Base-by-base conservation (phyloP, 306 rosid genomes). In the Echinosophora koreensis region DNA sequence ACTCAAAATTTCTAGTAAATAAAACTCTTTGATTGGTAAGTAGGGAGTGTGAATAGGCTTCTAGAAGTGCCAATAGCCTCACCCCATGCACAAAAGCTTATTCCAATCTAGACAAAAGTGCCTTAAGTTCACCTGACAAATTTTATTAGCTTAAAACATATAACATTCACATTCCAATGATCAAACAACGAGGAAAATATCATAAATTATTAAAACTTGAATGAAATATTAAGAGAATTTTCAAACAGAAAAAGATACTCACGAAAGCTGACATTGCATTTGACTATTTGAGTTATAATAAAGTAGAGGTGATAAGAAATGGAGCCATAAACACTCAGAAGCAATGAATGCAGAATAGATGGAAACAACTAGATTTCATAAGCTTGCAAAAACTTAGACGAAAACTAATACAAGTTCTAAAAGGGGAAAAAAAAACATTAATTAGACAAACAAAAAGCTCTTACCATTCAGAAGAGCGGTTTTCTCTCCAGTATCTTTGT, bases 401-500 rank as follows among this genome's bases (percentile, higher is more conserved):
- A 12, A 46, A 70, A 50, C 57, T 52, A 39, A 65, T 30, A 17
- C 15, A 67, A 63, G 10, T 68, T 74, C 46, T 74, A 55, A 32
- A 51, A 68, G 12, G 55, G 39, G 50, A 32, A 60, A 62, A 73
- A 42, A 15, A 42, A 52, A 57, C n/a, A 35, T n/a, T 34, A 18
- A 18, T 59, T 66, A 17, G 49, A 58, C 39, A 5, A 46, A 77
- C 74, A 63, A 52, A 46, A 64, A 71, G 46, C 82, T 61, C 84
- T 77, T 85, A 96, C 99, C 99, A 87, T 96, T 96, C 64, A 96
- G 82, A 83, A 96, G 94, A 58, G 79, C 11, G 64, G 92, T 77
- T 89, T 85, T 96, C 82, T 93, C 99, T 71, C 97, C 88, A 34
- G 89, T 87, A 80, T 96, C 99, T 89, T 91, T 96, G 88, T 89